These are phyloP conservation scores for Trapa bicornis DNA, from an alignment of 345 rosid genomes.

Conservation along the genomic window DNA sequence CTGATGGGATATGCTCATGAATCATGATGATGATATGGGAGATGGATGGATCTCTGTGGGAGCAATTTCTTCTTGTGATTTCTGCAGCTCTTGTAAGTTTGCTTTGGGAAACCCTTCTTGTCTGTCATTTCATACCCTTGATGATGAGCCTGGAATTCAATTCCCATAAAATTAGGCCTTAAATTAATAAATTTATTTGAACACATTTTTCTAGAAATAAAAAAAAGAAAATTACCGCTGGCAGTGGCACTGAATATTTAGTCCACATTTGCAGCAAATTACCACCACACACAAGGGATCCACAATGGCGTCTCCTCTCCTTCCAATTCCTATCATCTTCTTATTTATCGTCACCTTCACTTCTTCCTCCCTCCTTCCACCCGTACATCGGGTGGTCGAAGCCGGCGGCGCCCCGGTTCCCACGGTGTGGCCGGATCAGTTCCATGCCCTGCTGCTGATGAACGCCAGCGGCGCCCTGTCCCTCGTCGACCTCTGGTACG, in stretches of 20 bases:
- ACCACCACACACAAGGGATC: not conserved
- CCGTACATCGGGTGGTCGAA: not conserved
- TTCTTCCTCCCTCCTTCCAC: not conserved
- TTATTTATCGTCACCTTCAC: slow-evolving; percentile 6
- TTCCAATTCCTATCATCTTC: slow-evolving; percentile 2
- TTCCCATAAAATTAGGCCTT: too few relatives aligned
- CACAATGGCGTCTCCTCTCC: slow-evolving; percentile 1
- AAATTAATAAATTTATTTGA: too few relatives aligned
- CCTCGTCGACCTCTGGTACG: slow-evolving; percentile 51
- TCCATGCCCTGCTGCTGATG: slow-evolving; percentile 39
- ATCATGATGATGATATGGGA: not conserved
- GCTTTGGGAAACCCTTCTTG: too few relatives aligned
- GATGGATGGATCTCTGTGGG: not conserved
- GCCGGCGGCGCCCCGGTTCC: slow-evolving; percentile 23
- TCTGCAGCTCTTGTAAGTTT: not conserved
- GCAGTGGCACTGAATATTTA: too few relatives aligned
- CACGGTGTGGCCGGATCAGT: slow-evolving; percentile 38
- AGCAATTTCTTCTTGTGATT: not conserved
- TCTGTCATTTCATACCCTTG: not conserved
- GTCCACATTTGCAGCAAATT: not conserved
- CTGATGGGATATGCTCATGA: not conserved
- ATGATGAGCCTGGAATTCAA: too few relatives aligned
- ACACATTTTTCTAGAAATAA: too few relatives aligned
- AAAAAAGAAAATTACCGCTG: too few relatives aligned
- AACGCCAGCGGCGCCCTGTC: slow-evolving; percentile 31